phyloP scores from a whole-genome alignment of 371 early-diverging fungal species.

The Mortierella sp. region DNA sequence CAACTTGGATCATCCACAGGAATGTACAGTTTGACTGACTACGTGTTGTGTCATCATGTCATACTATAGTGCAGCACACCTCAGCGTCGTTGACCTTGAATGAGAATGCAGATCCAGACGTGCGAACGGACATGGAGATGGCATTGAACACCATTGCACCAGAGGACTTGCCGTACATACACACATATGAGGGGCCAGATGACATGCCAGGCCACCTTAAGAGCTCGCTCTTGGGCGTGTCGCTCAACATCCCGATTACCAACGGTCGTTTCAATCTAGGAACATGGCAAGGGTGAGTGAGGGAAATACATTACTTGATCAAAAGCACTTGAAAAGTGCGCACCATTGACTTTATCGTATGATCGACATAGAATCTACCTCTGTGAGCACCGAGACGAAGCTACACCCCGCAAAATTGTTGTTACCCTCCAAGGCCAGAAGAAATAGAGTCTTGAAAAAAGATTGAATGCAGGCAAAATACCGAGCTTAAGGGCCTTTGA shows the following conservation, averaged over 20 bases:
- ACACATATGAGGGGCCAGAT: constrained; percentile 77
- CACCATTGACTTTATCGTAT: background rate
- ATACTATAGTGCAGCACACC: constrained; percentile 82
- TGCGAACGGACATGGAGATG: constrained; percentile 87
- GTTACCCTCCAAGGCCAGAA: constrained; percentile 81
- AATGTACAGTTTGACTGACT: background rate
- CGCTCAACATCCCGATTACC: constrained; percentile 87
- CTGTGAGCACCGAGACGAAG: constrained; percentile 79
- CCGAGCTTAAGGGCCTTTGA: no score
- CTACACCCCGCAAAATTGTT: constrained; percentile 71
- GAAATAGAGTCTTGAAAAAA: constrained; percentile 15
- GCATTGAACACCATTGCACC: constrained; percentile 82
- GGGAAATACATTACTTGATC: background rate
- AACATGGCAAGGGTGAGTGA: constrained; percentile 91
- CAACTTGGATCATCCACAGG: no score
- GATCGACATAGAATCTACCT: constrained; percentile 67
- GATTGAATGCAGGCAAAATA: no score
- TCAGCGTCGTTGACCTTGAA: constrained; percentile 90
- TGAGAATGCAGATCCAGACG: constrained; percentile 87
- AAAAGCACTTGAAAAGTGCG: background rate
- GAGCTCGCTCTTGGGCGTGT: constrained; percentile 83
- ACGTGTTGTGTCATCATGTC: background rate
- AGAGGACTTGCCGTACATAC: constrained; percentile 80
- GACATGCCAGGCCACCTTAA: constrained; percentile 88
- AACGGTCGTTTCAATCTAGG: constrained; percentile 83